Base-by-base conservation (phyloP, 2,329 filamentous ascomycete genomes). In the Huntiella abstrusa region DNA sequence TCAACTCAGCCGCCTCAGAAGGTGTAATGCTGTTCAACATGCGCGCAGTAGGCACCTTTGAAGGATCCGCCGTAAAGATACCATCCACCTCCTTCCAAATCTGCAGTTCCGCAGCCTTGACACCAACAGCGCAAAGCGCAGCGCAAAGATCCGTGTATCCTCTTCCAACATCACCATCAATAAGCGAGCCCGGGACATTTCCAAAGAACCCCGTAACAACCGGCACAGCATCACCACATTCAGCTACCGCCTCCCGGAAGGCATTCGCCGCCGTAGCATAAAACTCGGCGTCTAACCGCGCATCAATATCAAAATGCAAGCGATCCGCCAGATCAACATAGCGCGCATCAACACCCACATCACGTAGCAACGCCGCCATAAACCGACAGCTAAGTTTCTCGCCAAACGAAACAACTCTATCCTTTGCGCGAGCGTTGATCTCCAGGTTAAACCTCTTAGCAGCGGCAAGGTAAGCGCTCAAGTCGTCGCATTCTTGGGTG, bases 1-100 rank as follows among this genome's bases (percentile, higher is more conserved):
- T 96, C 65, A 98, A 68, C 62, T 98, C 91, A 10, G 91, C 88
- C 2, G 91, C 91, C 63, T 98, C 91, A 7, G 85, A 81, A 0
- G 91, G 91, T 3, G 88, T 95, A 59, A 98, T 94, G 46, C 80
- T 79, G 8, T 79, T 66, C 39, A 98, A 71, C n/a, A 98, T 69
- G 41, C 81, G 73, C n/a, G 91, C 92, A 1, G 88, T 96, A 3
- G 88, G 87, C 28, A 94, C 85, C 63, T 92, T 93, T 55, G 82
- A 76, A 2, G 86, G 86, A 57, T 95, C 88, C 4, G 71, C 70
- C 2, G 73, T 79, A 62, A 94, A 91, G 58, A 96, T 92, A 49
- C 86, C 87, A 60, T 98, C 91, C 5, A 98, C 91, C 60, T 98
- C 91, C 66, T 98, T 98, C 91, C 91, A 96, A 52, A 98, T 83